These are phyloP conservation scores for Agrocybe chaxingu DNA, from an alignment of 768 basidiomycete genomes.

Conservation along the genomic window DNA sequence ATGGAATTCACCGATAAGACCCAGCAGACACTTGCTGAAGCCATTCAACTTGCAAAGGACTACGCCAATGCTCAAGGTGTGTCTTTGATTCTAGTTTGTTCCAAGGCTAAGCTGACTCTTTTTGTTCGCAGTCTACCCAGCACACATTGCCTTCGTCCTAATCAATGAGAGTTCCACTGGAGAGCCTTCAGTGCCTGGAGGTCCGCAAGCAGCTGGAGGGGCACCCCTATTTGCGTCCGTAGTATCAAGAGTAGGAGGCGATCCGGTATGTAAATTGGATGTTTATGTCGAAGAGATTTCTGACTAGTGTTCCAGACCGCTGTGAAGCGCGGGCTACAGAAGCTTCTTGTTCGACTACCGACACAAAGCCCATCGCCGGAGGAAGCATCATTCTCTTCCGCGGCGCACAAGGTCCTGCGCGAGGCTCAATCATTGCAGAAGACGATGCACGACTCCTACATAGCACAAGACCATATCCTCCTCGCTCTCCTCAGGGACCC, in stretches of 20 bases:
- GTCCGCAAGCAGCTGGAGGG: constrained; percentile 25
- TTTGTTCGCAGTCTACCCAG: constrained; percentile 62
- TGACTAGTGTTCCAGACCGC: constrained; percentile 33
- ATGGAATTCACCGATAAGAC: constrained; percentile 88
- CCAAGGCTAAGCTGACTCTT: constrained; percentile 2
- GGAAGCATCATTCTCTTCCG: constrained; percentile 61
- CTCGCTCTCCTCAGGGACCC: constrained; percentile 79
- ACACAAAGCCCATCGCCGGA: constrained; percentile 83
- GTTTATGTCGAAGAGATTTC: background rate
- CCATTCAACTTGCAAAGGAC: constrained; percentile 81
- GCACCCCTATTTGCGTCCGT: constrained; percentile 74
- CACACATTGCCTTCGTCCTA: constrained; percentile 78
- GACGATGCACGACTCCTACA: constrained; percentile 86
- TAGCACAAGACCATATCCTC: constrained; percentile 90
- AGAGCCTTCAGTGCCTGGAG: constrained; percentile 28
- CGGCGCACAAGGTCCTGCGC: constrained; percentile 59
- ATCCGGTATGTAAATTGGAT: constrained; percentile 52
- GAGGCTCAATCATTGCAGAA: constrained; percentile 79
- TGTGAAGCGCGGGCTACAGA: constrained; percentile 72
- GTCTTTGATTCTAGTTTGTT: constrained; percentile 2
- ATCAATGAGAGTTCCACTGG: constrained; percentile 61
- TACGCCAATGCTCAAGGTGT: constrained; percentile 79
- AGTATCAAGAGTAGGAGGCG: constrained; percentile 81
- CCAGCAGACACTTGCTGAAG: constrained; percentile 61
- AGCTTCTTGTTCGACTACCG: constrained; percentile 76